Conservation (phyloP, 768 basidiomycete species). For the Trametes elegans region DNA sequence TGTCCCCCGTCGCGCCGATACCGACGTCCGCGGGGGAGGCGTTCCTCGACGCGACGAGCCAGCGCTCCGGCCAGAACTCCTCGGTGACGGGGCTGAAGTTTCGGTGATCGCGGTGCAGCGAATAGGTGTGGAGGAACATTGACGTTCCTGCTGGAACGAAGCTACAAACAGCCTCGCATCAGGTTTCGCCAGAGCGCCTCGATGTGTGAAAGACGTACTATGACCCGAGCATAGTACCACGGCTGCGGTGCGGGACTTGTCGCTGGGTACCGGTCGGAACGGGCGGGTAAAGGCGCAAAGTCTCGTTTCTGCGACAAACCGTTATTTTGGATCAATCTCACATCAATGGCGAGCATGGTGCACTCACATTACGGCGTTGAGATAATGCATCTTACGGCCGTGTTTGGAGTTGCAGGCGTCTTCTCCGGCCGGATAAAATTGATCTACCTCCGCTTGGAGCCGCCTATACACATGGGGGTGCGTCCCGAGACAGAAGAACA, state of each 20-base stretch:
- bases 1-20: not conserved
- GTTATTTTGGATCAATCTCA: not conserved
- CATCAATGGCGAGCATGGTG: too few species aligned
- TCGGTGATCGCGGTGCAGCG: slow-evolving; percentile 42
- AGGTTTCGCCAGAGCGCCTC: not conserved
- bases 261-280: slow-evolving; percentile 40
- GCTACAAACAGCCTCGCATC: not conserved
- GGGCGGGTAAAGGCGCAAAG: slow-evolving; percentile 43
- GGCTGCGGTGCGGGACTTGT: slow-evolving; percentile 30
- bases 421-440: slow-evolving; percentile 36
- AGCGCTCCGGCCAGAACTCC: slow-evolving; percentile 43
- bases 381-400: slow-evolving; percentile 21
- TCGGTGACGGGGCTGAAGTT: slow-evolving; percentile 45
- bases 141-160: slow-evolving; percentile 24
- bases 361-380: slow-evolving; percentile 27
- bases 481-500: slow-evolving; percentile 35
- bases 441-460: slow-evolving; percentile 40
- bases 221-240: slow-evolving; percentile 33
- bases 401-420: slow-evolving; percentile 11
- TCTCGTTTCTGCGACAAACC: slow-evolving; percentile 39
- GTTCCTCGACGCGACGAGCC: slow-evolving; percentile 30
- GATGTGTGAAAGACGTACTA: slow-evolving; percentile 19
- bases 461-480: slow-evolving; percentile 34
- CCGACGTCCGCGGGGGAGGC: slow-evolving; percentile 1
- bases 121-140: slow-evolving; percentile 38